A percentile compares a stretch with the other conserved stretches of the same genome.
Evolutionary conservation across 2,329 filamentous ascomycete genomes (phyloP).

Genomic region (Nigrograna mackinnonii): DNA sequence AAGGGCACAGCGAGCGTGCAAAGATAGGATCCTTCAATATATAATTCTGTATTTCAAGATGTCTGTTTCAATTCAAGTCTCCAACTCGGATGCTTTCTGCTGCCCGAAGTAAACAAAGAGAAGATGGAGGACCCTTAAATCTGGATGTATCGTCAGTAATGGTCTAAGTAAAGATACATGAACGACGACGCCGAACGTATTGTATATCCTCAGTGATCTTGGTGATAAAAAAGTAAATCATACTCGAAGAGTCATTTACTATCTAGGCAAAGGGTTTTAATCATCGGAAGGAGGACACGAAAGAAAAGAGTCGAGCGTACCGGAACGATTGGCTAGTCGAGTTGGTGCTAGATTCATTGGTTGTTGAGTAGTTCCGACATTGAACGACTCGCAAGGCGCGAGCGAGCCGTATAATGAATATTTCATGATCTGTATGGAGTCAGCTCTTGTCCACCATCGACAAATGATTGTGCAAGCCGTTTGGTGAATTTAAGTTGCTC

Average conservation of each 20-base stretch:
- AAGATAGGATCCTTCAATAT: no score
- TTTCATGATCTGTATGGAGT: not conserved
- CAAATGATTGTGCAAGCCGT: not conserved
- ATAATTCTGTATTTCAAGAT: no score
- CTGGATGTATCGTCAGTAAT: no score
- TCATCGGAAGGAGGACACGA: constrained; percentile 58
- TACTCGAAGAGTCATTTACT: constrained; percentile 64
- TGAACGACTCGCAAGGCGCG: no score
- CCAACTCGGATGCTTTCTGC: no score
- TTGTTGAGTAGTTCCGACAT: not conserved
- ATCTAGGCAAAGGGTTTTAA: constrained; percentile 68
- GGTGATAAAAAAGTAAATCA: constrained; percentile 64
- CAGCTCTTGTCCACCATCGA: not conserved
- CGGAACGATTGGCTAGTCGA: not conserved
- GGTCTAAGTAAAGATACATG: no score
- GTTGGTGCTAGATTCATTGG: not conserved
- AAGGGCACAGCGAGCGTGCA: no score
- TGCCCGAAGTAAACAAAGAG: no score
- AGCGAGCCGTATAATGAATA: no score
- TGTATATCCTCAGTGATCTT: constrained; percentile 67
- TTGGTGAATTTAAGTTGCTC: no score
- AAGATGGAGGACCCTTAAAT: no score
- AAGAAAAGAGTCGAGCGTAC: constrained; percentile 2
- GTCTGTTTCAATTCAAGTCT: no score
- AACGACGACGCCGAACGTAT: constrained; percentile 6